A percentile compares a stretch with the other conserved stretches of the same genome.
phyloP scores from a whole-genome alignment of 768 basidiomycete species.

The Psilocybe cubensis region DNA sequence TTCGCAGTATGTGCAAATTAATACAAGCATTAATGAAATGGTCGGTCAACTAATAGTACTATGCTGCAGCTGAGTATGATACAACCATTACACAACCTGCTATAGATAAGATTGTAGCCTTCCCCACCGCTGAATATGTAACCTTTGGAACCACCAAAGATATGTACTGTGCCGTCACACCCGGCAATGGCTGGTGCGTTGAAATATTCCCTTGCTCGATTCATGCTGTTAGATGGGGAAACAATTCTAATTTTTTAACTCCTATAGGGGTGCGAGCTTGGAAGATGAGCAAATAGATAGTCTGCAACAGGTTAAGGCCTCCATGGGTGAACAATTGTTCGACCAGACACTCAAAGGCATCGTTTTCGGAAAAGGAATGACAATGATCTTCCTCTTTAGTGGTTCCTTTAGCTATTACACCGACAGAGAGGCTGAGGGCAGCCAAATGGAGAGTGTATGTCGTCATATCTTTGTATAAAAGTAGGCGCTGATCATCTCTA shows the following conservation, averaged over 20 bases:
- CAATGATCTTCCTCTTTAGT: conserved; percentile 7
- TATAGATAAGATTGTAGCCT: not conserved
- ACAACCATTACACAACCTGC: not conserved
- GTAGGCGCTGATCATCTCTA: not conserved
- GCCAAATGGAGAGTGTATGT: conserved; percentile 4
- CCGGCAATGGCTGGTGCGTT: not conserved
- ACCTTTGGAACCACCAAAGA: conserved; percentile 6
- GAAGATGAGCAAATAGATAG: not conserved
- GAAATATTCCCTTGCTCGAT: too few species aligned
- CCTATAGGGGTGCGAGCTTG: not conserved
- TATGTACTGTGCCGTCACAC: not conserved
- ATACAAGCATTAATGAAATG: not conserved
- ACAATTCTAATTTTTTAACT: not conserved
- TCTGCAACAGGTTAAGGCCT: not conserved
- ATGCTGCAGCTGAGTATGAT: conserved; percentile 2
- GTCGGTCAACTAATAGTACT: not conserved
- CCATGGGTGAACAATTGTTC: not conserved
- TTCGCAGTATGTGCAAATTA: not conserved
- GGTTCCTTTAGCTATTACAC: conserved; percentile 1
- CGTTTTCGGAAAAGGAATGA: conserved; percentile 4
- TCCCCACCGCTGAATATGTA: conserved; percentile 2
- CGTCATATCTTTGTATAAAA: not conserved
- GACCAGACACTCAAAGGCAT: not conserved
- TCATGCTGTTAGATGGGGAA: too few species aligned
- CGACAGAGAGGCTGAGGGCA: conserved; percentile 3